A percentile compares a stretch with the other conserved stretches of the same genome.
Evolutionary conservation across 805 yeast species (phyloP).

Genomic region (Lachancea dasiensis): DNA sequence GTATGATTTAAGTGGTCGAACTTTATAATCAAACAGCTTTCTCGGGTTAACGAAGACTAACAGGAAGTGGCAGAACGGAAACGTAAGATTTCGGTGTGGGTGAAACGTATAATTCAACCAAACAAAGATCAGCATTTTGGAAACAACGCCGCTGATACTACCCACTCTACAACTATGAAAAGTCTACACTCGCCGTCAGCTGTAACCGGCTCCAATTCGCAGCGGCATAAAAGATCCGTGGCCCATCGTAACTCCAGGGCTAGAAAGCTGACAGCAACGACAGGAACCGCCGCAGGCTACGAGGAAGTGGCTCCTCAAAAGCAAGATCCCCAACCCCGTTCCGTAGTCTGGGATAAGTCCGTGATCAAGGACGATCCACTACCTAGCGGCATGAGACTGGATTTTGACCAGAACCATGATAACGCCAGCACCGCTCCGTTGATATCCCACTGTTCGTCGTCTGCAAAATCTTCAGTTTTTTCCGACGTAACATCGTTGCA

Average conservation of each 20-base stretch:
- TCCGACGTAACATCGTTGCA: constrained; percentile 33
- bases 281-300: too few species aligned
- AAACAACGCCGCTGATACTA: background rate
- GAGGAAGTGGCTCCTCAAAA: too few species aligned
- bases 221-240: too few species aligned
- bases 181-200: too few species aligned
- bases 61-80: constrained; percentile 15
- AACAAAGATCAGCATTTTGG: constrained; percentile 12
- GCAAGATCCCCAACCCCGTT: constrained; percentile 1
- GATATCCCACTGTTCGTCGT: constrained; percentile 31
- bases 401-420: constrained; percentile 14
- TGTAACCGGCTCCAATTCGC: too few species aligned
- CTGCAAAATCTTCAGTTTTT: constrained; percentile 32
- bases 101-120: constrained; percentile 30
- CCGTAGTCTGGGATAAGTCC: constrained; percentile 5
- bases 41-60: background rate
- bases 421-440: constrained; percentile 32
- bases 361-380: constrained; percentile 5
- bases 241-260: too few species aligned
- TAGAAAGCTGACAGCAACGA: too few species aligned
- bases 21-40: background rate
- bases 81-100: constrained; percentile 30
- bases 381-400: too few species aligned
- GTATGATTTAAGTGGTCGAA: constrained; percentile 5
- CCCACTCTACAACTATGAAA: too few species aligned